Conservation (phyloP, 345 rosid genomes). For the Pelargonium nanum region DNA sequence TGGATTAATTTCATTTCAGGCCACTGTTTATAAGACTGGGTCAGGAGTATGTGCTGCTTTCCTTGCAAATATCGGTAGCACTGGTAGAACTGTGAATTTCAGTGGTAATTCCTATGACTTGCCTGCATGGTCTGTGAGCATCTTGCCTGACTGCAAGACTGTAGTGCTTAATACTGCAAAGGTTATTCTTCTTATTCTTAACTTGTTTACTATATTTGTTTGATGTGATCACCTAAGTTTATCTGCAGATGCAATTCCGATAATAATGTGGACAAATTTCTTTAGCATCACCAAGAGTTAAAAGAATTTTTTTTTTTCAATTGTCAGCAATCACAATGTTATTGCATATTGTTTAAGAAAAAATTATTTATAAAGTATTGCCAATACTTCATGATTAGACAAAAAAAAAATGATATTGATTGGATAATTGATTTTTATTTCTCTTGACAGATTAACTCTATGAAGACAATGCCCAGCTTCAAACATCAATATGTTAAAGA, state of each 20-base stretch:
- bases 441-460: constrained; percentile 57
- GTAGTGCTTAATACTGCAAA: constrained; percentile 85
- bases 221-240: not conserved
- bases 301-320: no score
- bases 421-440: constrained; percentile 6
- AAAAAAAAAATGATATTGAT: no score
- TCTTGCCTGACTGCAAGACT: constrained; percentile 89
- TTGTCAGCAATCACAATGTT: no score
- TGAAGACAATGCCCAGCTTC: constrained; percentile 44
- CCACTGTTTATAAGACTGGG: constrained; percentile 57
- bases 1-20: constrained; percentile 29
- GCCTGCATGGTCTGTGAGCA: constrained; percentile 98
- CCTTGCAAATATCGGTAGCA: constrained; percentile 60
- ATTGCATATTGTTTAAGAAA: no score
- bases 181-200: constrained; percentile 34
- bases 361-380: no score
- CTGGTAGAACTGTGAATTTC: constrained; percentile 60
- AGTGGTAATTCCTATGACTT: constrained; percentile 56
- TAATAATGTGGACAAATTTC: no score
- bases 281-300: no score
- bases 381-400: no score
- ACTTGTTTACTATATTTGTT: not conserved
- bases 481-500: constrained; percentile 30
- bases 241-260: not conserved
- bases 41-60: constrained; percentile 73